Evolutionary conservation across 2,329 filamentous ascomycete genomes (phyloP).

Genomic region (Fusarium sp.): DNA sequence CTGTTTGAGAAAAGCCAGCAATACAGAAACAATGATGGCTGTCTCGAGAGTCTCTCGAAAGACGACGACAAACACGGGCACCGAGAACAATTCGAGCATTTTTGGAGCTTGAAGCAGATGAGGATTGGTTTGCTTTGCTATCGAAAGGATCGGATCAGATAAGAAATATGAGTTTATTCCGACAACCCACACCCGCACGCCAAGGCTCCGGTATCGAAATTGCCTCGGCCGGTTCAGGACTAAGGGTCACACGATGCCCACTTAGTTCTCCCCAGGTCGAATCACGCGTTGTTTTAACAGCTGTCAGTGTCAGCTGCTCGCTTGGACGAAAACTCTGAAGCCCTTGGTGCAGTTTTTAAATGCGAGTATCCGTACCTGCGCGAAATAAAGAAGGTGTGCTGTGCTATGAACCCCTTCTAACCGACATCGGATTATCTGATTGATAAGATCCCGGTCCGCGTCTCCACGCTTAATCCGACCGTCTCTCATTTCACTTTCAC

Average conservation of each 20-base stretch:
- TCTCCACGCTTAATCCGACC: constrained; percentile 10
- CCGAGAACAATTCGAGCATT: constrained; percentile 77
- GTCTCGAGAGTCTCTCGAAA: constrained; percentile 89
- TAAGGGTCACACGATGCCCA: constrained; percentile 38
- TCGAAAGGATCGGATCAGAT: constrained; percentile 34
- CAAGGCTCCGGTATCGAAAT: constrained; percentile 25
- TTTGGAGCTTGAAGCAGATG: constrained; percentile 11
- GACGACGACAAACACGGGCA: constrained; percentile 89
- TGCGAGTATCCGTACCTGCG: background rate
- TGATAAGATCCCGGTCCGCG: constrained; percentile 26
- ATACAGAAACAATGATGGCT: constrained; percentile 84
- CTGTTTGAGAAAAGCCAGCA: constrained; percentile 87
- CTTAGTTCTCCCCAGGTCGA: constrained; percentile 23
- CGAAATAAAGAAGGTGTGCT: background rate
- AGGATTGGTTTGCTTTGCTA: constrained; percentile 3
- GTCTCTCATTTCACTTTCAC: background rate
- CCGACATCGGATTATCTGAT: constrained; percentile 34
- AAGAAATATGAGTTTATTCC: constrained; percentile 20
- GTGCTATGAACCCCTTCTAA: background rate
- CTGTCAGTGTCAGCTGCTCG: constrained; percentile 6
- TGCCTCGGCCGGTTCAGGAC: constrained; percentile 31
- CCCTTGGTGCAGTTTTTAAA: background rate
- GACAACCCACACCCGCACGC: constrained; percentile 13
- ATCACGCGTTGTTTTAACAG: constrained; percentile 15
- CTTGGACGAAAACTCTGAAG: constrained; percentile 26